Evolutionary conservation across 768 basidiomycete species (phyloP).

Genomic region (Xanthoconium stramineum): DNA sequence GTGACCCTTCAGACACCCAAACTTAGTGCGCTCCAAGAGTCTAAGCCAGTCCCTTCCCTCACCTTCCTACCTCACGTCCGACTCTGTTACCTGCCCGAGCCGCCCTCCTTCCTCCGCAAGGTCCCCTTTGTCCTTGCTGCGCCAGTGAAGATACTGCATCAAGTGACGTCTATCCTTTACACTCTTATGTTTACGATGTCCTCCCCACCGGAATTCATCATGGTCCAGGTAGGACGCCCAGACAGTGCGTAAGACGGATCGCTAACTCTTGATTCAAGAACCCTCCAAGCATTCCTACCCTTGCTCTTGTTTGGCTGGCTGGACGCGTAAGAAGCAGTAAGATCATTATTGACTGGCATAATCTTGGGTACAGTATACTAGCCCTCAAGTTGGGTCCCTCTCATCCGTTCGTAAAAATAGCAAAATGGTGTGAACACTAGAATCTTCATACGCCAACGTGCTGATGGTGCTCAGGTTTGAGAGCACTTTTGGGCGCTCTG

Average conservation of each 20-base stretch:
- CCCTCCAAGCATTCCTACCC: conserved; percentile 93
- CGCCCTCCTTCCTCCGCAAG: conserved; percentile 48
- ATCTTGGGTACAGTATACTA: conserved; percentile 92
- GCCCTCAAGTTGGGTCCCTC: conserved; percentile 70
- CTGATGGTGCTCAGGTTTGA: conserved; percentile 66
- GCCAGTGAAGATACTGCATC: conserved; percentile 76
- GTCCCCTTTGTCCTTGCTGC: conserved; percentile 72
- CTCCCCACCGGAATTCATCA: conserved; percentile 74
- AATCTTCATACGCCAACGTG: neutral
- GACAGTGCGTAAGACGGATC: neutral
- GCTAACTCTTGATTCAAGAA: conserved; percentile 53
- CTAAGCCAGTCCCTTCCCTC: conserved; percentile 72
- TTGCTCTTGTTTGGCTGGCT: conserved; percentile 79
- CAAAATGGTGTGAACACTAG: conserved; percentile 57
- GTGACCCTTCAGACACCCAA: neutral
- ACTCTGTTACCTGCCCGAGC: conserved; percentile 64
- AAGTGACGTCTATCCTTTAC: conserved; percentile 59
- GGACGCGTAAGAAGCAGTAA: conserved; percentile 68
- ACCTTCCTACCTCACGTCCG: conserved; percentile 61
- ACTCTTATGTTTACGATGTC: conserved; percentile 59
- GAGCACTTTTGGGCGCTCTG: conserved; percentile 67
- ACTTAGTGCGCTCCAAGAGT: conserved; percentile 45
- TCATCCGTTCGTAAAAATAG: conserved; percentile 70
- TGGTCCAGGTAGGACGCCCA: conserved; percentile 73
- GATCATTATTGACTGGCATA: conserved; percentile 99